A percentile compares a stretch with the other conserved stretches of the same genome.
phyloP scores from a whole-genome alignment of 495 filamentous ascomycete species.

The Xylaria bambusicola region DNA sequence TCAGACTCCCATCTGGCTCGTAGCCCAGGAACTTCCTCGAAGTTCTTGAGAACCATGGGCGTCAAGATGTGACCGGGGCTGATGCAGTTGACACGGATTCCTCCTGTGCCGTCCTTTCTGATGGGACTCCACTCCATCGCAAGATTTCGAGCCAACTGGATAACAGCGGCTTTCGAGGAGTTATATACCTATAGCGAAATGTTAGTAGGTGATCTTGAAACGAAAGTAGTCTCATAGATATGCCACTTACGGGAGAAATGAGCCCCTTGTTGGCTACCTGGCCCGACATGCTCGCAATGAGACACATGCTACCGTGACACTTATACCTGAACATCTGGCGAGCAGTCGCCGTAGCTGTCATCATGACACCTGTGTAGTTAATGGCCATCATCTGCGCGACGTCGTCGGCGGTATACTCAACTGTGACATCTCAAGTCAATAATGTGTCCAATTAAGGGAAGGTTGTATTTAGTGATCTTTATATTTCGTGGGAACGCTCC shows the following conservation, averaged over 20 bases:
- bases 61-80: conserved; percentile 73
- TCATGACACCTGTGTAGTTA: conserved; percentile 77
- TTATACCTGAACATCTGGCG: conserved; percentile 76
- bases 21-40: conserved; percentile 62
- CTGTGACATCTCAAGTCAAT: conserved; percentile 5
- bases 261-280: conserved; percentile 72
- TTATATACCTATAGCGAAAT: conserved; percentile 56
- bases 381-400: conserved; percentile 71
- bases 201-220: background rate
- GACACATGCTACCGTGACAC: conserved; percentile 67
- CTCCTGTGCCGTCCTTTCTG: conserved; percentile 43
- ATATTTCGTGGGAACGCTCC: background rate
- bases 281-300: conserved; percentile 77
- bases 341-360: conserved; percentile 70
- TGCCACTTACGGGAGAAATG: conserved; percentile 49
- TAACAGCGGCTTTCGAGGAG: conserved; percentile 67
- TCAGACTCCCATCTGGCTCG: conserved; percentile 63
- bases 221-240: background rate
- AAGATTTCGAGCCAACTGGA: conserved; percentile 63
- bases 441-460: background rate
- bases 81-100: conserved; percentile 68
- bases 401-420: conserved; percentile 68
- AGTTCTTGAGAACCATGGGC: conserved; percentile 69
- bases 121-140: conserved; percentile 71
- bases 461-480: background rate